Percentiles rank a stretch among this genome's conserved stretches.
phyloP scores from a whole-genome alignment of 2,329 filamentous ascomycete species.

The Balansia obtecta region DNA sequence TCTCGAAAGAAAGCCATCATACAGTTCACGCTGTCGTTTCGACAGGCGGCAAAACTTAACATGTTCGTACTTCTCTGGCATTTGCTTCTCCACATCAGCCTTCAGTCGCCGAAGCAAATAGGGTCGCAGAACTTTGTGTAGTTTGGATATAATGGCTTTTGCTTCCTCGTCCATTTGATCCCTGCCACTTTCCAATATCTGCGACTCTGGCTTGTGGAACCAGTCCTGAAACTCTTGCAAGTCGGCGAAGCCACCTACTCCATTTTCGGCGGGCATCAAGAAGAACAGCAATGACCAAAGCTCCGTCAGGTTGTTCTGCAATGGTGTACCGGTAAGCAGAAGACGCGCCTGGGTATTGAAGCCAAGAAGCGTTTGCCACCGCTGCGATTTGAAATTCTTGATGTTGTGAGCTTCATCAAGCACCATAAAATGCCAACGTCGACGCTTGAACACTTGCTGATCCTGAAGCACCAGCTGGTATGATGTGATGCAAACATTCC shows the following conservation, averaged over 20 bases:
- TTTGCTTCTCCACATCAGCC: conserved; percentile 96
- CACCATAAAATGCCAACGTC: conserved; percentile 95
- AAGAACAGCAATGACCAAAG: conserved; percentile 96
- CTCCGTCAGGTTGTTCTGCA: conserved; percentile 95
- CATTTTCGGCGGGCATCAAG: conserved; percentile 81
- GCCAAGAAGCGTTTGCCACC: conserved; percentile 89
- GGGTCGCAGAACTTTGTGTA: conserved; percentile 86
- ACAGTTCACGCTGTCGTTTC: conserved; percentile 87
- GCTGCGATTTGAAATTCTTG: conserved; percentile 96
- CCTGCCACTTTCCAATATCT: conserved; percentile 88
- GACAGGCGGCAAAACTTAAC: conserved; percentile 92
- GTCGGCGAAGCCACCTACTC: conserved; percentile 82
- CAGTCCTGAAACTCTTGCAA: conserved; percentile 93
- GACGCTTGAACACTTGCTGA: conserved; percentile 81
- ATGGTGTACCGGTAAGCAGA: conserved; percentile 81
- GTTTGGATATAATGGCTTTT: conserved; percentile 78
- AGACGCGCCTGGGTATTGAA: conserved; percentile 85
- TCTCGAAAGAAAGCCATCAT: conserved; percentile 89
- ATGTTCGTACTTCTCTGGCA: conserved; percentile 96
- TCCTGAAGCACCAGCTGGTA: conserved; percentile 95
- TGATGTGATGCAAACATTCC: conserved; percentile 96
- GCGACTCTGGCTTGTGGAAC: conserved; percentile 89
- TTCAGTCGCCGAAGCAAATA: conserved; percentile 87
- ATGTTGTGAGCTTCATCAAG: conserved; percentile 98
- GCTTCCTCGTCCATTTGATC: conserved; percentile 93